A percentile compares a stretch with the other conserved stretches of the same genome.
phyloP scores from a whole-genome alignment of 148 eudicot genomes.

The Chenopodium quinoa region DNA sequence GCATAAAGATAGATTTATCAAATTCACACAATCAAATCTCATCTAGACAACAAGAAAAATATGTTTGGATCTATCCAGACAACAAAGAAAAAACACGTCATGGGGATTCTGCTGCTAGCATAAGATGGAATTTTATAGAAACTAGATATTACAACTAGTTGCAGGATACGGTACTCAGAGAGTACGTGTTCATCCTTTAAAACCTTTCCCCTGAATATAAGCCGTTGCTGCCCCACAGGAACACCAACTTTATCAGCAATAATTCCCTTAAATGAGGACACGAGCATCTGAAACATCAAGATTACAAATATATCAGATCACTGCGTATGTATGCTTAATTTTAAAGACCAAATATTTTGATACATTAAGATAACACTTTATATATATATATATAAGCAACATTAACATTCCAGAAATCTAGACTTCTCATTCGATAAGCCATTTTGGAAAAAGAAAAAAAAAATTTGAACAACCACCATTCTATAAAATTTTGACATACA shows the following conservation, averaged over 20 bases:
- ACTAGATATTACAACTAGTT: not conserved
- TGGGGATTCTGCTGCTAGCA: not conserved
- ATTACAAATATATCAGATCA: not conserved
- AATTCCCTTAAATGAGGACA: constrained; percentile 73
- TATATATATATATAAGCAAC: not conserved
- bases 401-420: not conserved
- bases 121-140: not conserved
- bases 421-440: not conserved
- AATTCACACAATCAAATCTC: not conserved
- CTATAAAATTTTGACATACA: not conserved
- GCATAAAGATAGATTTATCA: not conserved
- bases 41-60: not conserved
- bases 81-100: not conserved
- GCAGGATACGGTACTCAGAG: constrained; percentile 88
- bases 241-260: constrained; percentile 72
- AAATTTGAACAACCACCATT: not conserved
- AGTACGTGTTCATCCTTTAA: constrained; percentile 80
- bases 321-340: not conserved
- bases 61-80: not conserved
- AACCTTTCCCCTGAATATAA: constrained; percentile 92
- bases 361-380: not conserved
- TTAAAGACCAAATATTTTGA: not conserved
- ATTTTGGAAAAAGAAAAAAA: no score
- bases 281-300: constrained; percentile 52
- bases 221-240: constrained; percentile 82